Percentiles rank a stretch among this genome's conserved stretches.
Conservation (phyloP, 768 basidiomycete genomes). For the Tephrocybe sp. region DNA sequence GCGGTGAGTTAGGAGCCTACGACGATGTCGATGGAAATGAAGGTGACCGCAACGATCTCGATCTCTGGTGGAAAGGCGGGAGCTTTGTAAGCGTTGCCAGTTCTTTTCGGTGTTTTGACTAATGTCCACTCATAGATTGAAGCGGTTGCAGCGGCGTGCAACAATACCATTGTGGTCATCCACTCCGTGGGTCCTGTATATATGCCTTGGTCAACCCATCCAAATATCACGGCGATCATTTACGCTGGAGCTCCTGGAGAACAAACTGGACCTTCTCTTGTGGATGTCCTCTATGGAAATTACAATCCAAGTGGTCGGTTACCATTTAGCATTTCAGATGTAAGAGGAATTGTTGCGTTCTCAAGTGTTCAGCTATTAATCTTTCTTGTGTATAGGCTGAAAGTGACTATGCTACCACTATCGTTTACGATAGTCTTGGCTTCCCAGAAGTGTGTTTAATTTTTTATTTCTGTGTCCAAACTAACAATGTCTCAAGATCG, state of each 20-base stretch:
- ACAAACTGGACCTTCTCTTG: slow-evolving; percentile 75
- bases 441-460: slow-evolving; percentile 14
- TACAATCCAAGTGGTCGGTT: slow-evolving; percentile 74
- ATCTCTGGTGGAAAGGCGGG: slow-evolving; percentile 56
- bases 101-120: not conserved
- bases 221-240: slow-evolving; percentile 68
- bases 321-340: slow-evolving; percentile 75
- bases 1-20: slow-evolving; percentile 54
- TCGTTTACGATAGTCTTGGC: slow-evolving; percentile 36
- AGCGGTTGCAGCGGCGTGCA: slow-evolving; percentile 62
- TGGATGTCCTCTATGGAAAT: slow-evolving; percentile 73
- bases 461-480: not conserved
- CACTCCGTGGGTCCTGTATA: slow-evolving; percentile 75
- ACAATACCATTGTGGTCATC: slow-evolving; percentile 77
- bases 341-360: slow-evolving; percentile 14
- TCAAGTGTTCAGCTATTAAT: not conserved
- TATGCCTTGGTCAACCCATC: slow-evolving; percentile 73
- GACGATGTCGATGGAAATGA: slow-evolving; percentile 57
- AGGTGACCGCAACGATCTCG: slow-evolving; percentile 59
- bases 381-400: slow-evolving; percentile 27
- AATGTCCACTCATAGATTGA: slow-evolving; percentile 34
- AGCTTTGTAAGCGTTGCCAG: slow-evolving; percentile 30
- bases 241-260: slow-evolving; percentile 61
- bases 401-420: slow-evolving; percentile 38
- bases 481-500: slow-evolving; percentile 35